Evolutionary conservation across 495 filamentous ascomycete species (phyloP).

Genomic region (Emericellopsis terricola): DNA sequence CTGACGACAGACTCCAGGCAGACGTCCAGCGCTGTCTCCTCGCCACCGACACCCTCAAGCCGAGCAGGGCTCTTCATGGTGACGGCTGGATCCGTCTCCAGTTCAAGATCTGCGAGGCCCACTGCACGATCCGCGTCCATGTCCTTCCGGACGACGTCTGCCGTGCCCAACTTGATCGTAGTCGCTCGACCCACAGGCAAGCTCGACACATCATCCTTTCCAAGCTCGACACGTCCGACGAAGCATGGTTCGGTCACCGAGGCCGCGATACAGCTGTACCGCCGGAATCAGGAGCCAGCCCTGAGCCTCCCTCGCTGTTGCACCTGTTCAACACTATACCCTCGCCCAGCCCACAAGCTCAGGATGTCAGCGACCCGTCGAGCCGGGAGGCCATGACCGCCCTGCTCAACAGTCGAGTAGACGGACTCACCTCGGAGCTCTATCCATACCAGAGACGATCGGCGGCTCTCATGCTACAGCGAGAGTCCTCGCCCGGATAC

Average conservation of each 20-base stretch:
- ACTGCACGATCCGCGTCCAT: slow-evolving; percentile 36
- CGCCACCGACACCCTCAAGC: slow-evolving; percentile 7
- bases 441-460: slow-evolving; percentile 71
- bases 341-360: slow-evolving; percentile 43
- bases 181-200: slow-evolving; percentile 21
- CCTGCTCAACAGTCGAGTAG: slow-evolving; percentile 35
- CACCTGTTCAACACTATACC: slow-evolving; percentile 75
- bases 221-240: slow-evolving; percentile 33
- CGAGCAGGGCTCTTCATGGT: slow-evolving; percentile 11
- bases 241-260: slow-evolving; percentile 33
- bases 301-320: slow-evolving; percentile 38
- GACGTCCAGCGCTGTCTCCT: neutral
- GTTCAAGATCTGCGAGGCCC: slow-evolving; percentile 8
- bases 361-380: slow-evolving; percentile 34
- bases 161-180: slow-evolving; percentile 25
- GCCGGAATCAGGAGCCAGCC: neutral
- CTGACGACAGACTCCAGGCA: neutral
- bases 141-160: slow-evolving; percentile 49
- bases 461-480: slow-evolving; percentile 71
- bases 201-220: slow-evolving; percentile 32
- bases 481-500: slow-evolving; percentile 46
- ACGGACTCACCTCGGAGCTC: slow-evolving; percentile 47
- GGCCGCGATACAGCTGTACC: neutral
- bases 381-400: slow-evolving; percentile 40
- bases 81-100: slow-evolving; percentile 25